Base-by-base conservation (phyloP, 768 basidiomycete genomes). In the Lentinula sp. region DNA sequence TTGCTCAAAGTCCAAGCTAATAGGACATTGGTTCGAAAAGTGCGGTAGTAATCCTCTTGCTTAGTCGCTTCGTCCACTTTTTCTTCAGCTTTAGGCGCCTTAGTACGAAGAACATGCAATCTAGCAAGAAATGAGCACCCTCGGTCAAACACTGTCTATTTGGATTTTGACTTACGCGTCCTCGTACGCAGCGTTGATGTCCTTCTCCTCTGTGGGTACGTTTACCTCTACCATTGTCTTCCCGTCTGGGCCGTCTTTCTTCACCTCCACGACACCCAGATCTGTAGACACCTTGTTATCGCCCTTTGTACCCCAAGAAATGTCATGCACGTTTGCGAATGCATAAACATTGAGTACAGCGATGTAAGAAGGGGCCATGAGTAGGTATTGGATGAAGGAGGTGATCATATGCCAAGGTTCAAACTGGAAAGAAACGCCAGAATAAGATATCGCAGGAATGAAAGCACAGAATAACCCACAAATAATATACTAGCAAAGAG, bases 331-430 rank as follows among this genome's bases (percentile, higher is more conserved):
- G 69, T 93, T 93, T 2, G 91, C 85, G 65, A 93, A 93, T 86
- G 87, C 88, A 68, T 95, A 94, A 64, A 96, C 93, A 70, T 96
- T 96, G 58, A 98, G 80, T 12, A 98, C 91, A 59, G 88, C 84
- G 69, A 96, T 96, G 67, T 95, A 98, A 0, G 93, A 93, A 2
- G 96, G 96, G 0, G 94, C 91, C 79, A 98, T 85, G 63, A 97
- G 81, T 23, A 91, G 72, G 69, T 95, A 96, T 71, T 95, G 96
- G n/a, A 95, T 32, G 75, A 98, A 95, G 5, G 90, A 93, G 0
- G 97, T 98, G 68, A 99, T 80, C 93, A 99, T 91, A 71, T 99
- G 97, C 93, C 95, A 97, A 2, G 96, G 96, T 66, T 98, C 95
- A 66, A 97, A 87, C 87, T 96, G 45, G 6, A 51, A 68, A 57